Evolutionary conservation across 2,329 filamentous ascomycete genomes (phyloP).

Genomic region (Neoarthrinium moseri): DNA sequence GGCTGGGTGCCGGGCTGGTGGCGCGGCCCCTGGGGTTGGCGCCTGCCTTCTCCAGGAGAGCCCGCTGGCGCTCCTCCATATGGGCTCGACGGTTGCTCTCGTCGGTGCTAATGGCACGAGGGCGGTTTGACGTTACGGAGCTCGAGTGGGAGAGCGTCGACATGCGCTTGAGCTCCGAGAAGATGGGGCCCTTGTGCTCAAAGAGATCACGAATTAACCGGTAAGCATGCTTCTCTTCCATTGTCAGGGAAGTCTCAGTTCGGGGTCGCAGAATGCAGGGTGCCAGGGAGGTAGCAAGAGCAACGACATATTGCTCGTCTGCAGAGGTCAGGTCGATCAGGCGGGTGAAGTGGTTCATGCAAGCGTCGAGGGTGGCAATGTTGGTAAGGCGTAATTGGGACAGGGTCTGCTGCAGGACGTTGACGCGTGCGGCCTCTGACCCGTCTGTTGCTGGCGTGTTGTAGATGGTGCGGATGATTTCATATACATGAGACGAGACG

Average conservation of each 20-base stretch:
- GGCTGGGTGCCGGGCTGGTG: constrained; percentile 67
- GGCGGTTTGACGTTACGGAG: constrained; percentile 58
- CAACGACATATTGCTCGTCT: constrained; percentile 78
- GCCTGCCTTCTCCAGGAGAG: constrained; percentile 67
- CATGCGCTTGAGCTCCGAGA: constrained; percentile 91
- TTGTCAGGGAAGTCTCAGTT: constrained; percentile 82
- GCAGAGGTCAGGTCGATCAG: constrained; percentile 96
- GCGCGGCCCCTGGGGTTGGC: constrained; percentile 66
- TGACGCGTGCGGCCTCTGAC: constrained; percentile 75
- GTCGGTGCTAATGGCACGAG: constrained; percentile 88
- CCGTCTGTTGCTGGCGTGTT: constrained; percentile 75
- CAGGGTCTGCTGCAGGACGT: constrained; percentile 92
- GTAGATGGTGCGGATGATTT: constrained; percentile 98
- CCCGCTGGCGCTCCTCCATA: constrained; percentile 89
- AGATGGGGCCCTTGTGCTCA: constrained; percentile 90
- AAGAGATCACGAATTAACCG: constrained; percentile 90
- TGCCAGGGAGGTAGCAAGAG: constrained; percentile 72
- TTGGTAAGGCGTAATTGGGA: constrained; percentile 94
- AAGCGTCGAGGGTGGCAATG: constrained; percentile 96
- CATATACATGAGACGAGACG: constrained; percentile 96
- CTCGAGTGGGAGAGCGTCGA: constrained; percentile 67
- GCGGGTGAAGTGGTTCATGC: constrained; percentile 97
- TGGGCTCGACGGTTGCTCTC: constrained; percentile 92
- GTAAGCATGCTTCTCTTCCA: constrained; percentile 93
- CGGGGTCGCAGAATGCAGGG: constrained; percentile 87